Evolutionary conservation across 495 filamentous ascomycete species (phyloP), one percentile per base, ranked within the genome.

Genomic region (Neohortaea acidophila): DNA sequence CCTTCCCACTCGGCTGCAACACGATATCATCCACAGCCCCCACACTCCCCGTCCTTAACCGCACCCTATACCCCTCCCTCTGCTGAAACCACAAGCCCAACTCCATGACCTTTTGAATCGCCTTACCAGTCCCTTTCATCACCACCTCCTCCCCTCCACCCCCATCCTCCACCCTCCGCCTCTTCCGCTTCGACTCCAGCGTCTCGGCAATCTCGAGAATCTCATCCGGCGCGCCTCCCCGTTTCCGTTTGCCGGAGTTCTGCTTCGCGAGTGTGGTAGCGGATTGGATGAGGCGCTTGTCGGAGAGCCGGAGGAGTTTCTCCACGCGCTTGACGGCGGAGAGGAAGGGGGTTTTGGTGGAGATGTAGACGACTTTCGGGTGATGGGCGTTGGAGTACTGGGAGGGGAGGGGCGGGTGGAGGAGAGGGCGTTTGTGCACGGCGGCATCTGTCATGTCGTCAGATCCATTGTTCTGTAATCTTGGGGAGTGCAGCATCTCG

Each of bases 251-350:
- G 15, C 53, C 52, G 21, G 51, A 46, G 41, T 45, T 48, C 12
- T 48, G 38, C 25, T 47, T 61, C n/a, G 56, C 57, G 14, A 57
- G 47, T 13, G 59, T 50, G 0, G 63, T 52, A 33, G 53, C 52
- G 25, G 56, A 56, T 26, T 47, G 48, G 7, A 64, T 67, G 5
- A 61, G 59, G 40, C 81, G 72, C 35, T 74, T 69, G 33, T 80
- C 72, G 14, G 75, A 69, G 4, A 75, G 67, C 2, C 47, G 50
- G 11, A 94, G 75, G 10, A 81, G 67, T 38, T 77, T 77, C 34
- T 78, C 73, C 19, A 84, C 73, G 44, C 85, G 82, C 58, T 83
- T 82, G 12, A 93, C 68, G 10, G 75, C 70, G n/a, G 76, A 72
- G 58, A 91, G 76, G 65, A 92, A 84, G 10, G 81, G 79, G 0